Evolutionary conservation across 805 yeast species (phyloP).

Genomic region (Candida chilensis): DNA sequence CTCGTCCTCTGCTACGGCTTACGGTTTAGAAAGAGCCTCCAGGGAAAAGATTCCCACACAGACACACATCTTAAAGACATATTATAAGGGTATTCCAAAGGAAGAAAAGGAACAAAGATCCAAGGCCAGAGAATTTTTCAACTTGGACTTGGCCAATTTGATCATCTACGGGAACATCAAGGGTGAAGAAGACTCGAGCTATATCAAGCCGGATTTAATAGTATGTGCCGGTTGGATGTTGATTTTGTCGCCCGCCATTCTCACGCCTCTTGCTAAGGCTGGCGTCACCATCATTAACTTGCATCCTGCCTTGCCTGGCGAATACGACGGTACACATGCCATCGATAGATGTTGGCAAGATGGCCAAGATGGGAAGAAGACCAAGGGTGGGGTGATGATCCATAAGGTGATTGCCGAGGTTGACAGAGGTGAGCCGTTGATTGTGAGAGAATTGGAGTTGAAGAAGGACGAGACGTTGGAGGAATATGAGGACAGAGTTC

Average conservation of each 20-base stretch:
- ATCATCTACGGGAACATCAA: constrained; percentile 41
- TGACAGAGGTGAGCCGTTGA: constrained; percentile 84
- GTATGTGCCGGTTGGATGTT: constrained; percentile 99
- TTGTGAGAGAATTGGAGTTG: constrained; percentile 72
- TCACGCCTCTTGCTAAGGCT: constrained; percentile 51
- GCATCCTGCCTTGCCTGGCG: constrained; percentile 97
- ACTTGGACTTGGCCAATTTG: constrained; percentile 65
- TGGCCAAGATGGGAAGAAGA: constrained; percentile 74
- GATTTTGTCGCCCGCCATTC: constrained; percentile 71
- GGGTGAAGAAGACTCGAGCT: constrained; percentile 17
- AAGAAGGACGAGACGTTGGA: constrained; percentile 69
- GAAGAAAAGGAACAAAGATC: constrained; percentile 51
- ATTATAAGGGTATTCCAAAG: constrained; percentile 69
- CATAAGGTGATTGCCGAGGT: constrained; percentile 96
- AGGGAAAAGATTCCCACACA: constrained; percentile 62
- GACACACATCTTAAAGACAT: constrained; percentile 61
- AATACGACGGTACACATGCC: constrained; percentile 95
- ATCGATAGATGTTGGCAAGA: constrained; percentile 95
- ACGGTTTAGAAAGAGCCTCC: constrained; percentile 74
- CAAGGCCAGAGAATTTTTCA: constrained; percentile 61
- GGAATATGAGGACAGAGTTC: constrained; percentile 76
- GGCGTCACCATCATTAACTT: constrained; percentile 78
- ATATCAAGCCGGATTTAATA: constrained; percentile 65
- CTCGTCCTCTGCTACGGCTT: constrained; percentile 82
- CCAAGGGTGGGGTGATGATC: constrained; percentile 89